Percentiles rank a stretch among this genome's conserved stretches.
phyloP scores from a whole-genome alignment of 108 stramenopile genomes.

The Mediolabrus comicus region DNA sequence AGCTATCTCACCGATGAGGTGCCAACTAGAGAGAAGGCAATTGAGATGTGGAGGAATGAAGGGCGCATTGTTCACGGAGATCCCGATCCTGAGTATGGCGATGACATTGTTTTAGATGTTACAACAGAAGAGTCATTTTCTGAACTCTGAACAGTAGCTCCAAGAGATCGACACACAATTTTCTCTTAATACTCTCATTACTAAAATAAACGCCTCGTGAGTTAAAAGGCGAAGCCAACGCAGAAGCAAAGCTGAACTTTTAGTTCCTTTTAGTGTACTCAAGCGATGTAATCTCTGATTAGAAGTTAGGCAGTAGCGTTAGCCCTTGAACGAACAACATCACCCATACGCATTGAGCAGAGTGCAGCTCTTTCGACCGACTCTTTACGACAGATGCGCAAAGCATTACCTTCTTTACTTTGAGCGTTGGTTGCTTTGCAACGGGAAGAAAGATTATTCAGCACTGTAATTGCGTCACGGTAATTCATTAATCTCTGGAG shows the following conservation, averaged over 20 bases:
- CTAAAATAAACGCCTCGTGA: too few relatives aligned
- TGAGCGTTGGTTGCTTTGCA: not conserved
- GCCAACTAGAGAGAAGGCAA: not conserved
- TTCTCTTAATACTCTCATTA: too few relatives aligned
- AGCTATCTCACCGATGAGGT: not conserved
- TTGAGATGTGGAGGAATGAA: slow-evolving; percentile 2
- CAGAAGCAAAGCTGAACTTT: too few relatives aligned
- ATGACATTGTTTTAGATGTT: not conserved
- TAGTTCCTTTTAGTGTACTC: too few relatives aligned
- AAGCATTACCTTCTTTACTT: not conserved
- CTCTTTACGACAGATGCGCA: slow-evolving; percentile 1
- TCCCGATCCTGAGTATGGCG: not conserved
- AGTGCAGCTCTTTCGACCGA: slow-evolving; percentile 38
- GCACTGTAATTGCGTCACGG: slow-evolving; percentile 38
- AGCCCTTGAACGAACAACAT: too few relatives aligned
- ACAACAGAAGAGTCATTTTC: too few relatives aligned
- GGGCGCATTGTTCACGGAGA: not conserved
- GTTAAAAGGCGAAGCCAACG: too few relatives aligned
- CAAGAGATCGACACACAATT: too few relatives aligned
- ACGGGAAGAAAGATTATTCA: slow-evolving; percentile 4
- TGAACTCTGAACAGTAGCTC: too few relatives aligned
- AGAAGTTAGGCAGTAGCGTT: too few relatives aligned
- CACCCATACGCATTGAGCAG: slow-evolving; percentile 45
- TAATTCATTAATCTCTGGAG: slow-evolving; percentile 64
- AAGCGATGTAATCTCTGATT: too few relatives aligned